These are phyloP conservation scores for Ramaria sp. DNA, from an alignment of 768 basidiomycete species.

Conservation along the genomic window DNA sequence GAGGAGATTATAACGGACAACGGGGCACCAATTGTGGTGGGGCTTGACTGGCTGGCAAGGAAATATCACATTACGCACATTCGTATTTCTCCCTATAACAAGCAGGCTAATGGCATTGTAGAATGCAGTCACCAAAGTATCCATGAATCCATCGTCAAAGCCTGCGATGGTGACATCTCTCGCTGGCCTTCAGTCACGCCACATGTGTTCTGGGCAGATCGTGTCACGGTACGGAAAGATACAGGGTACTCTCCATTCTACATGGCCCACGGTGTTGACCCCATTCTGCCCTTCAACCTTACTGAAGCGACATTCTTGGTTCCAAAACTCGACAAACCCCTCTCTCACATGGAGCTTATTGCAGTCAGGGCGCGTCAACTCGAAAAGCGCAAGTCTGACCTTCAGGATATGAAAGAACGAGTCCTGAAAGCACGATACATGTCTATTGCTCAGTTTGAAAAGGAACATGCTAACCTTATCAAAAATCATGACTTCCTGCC, in stretches of 20 bases:
- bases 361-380: conserved; percentile 5
- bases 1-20: conserved; percentile 15
- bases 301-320: conserved; percentile 23
- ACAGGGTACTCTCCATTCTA: conserved; percentile 23
- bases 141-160: conserved; percentile 20
- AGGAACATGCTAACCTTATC: not conserved
- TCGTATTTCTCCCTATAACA: conserved; percentile 25
- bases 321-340: conserved; percentile 1
- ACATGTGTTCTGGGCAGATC: conserved; percentile 18
- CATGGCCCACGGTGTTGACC: conserved; percentile 21
- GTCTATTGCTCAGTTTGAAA: conserved; percentile 2
- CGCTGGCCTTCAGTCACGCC: conserved; percentile 9
- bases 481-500: not conserved
- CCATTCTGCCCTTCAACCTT: conserved; percentile 22
- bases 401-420: not conserved
- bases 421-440: not conserved
- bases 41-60: conserved; percentile 2
- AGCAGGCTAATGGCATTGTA: conserved; percentile 26
- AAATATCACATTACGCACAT: no score
- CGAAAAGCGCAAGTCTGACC: conserved; percentile 6
- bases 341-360: conserved; percentile 13
- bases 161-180: conserved; percentile 18
- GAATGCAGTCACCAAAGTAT: conserved; percentile 23
- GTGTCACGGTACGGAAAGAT: conserved; percentile 16
- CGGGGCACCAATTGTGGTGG: conserved; percentile 9